Percentiles rank a stretch among this genome's conserved stretches.
Conservation (phyloP, 139 green algal species). For the Coccomyxa sp. region DNA sequence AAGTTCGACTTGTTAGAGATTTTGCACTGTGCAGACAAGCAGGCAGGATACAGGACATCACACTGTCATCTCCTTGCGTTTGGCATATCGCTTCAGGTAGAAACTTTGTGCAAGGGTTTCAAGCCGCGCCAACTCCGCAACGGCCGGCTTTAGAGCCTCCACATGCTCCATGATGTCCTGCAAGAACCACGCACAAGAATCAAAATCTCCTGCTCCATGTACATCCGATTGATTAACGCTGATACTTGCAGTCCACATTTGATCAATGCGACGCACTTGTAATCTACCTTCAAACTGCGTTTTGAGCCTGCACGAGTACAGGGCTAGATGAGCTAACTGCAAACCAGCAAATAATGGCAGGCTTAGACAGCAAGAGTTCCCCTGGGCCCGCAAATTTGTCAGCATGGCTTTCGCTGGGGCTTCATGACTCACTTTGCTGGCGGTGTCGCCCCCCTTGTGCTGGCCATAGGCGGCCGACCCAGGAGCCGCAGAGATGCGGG, state of each 20-base stretch:
- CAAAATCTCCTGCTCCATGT: neutral
- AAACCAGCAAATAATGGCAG: neutral
- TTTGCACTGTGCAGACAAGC: no score
- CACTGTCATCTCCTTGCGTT: no score
- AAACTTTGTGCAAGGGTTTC: constrained; percentile 58
- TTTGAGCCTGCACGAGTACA: neutral
- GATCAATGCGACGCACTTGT: no score
- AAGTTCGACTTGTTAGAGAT: no score
- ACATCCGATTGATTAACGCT: neutral
- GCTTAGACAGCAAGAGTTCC: no score
- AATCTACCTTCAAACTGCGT: no score
- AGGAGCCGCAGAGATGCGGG: neutral
- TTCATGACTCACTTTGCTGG: no score
- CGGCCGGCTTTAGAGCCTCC: constrained; percentile 41
- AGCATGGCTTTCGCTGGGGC: no score
- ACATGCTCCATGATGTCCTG: constrained; percentile 32
- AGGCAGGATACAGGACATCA: no score
- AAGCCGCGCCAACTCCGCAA: constrained; percentile 52
- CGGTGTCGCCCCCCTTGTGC: neutral
- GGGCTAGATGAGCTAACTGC: neutral
- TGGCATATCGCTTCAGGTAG: constrained; percentile 37
- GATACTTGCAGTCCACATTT: neutral
- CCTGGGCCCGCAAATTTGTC: no score
- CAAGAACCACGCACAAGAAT: constrained; percentile 4
- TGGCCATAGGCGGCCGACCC: neutral